Percentiles rank a stretch among this genome's conserved stretches.
These are phyloP conservation scores for Canavalia ensiformis DNA, from an alignment of 306 rosid genomes.

Conservation along the genomic window DNA sequence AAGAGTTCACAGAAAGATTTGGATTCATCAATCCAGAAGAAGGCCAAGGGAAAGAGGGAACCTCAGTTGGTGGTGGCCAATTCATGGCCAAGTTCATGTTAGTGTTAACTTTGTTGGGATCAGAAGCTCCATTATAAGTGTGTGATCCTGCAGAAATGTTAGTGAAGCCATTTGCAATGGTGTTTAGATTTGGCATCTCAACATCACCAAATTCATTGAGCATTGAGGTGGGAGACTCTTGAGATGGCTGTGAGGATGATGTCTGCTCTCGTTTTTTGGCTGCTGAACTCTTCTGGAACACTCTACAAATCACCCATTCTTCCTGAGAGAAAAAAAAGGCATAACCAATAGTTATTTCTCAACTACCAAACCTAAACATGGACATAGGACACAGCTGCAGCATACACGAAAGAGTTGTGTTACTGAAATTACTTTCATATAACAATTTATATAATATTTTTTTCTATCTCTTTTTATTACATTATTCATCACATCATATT, in stretches of 20 bases:
- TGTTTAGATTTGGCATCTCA: constrained; percentile 61
- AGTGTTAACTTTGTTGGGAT: constrained; percentile 28
- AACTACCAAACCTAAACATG: too few relatives aligned
- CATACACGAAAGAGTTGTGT: too few relatives aligned
- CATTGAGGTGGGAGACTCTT: constrained; percentile 67
- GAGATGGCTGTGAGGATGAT: constrained; percentile 59
- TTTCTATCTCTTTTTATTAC: too few relatives aligned
- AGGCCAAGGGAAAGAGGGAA: constrained; percentile 67
- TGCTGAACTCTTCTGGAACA: constrained; percentile 48
- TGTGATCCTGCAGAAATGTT: constrained; percentile 46
- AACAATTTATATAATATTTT: too few relatives aligned
- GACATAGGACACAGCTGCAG: too few relatives aligned
- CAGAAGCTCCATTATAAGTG: constrained; percentile 35
- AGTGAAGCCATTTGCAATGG: constrained; percentile 44
- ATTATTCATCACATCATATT: too few relatives aligned
- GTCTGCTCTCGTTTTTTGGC: constrained; percentile 64
- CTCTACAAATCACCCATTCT: constrained; percentile 75
- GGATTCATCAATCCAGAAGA: constrained; percentile 56
- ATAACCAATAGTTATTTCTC: too few relatives aligned
- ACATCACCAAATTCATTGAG: constrained; percentile 65
- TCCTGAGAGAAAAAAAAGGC: constrained; percentile 53
- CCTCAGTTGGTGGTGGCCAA: constrained; percentile 52
- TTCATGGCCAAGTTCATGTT: constrained; percentile 56
- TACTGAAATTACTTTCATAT: too few relatives aligned
- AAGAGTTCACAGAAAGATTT: constrained; percentile 67